Evolutionary conservation across 495 filamentous ascomycete genomes (phyloP), one percentile per base, ranked within the genome.

Genomic region (Chaetomium fimeti): DNA sequence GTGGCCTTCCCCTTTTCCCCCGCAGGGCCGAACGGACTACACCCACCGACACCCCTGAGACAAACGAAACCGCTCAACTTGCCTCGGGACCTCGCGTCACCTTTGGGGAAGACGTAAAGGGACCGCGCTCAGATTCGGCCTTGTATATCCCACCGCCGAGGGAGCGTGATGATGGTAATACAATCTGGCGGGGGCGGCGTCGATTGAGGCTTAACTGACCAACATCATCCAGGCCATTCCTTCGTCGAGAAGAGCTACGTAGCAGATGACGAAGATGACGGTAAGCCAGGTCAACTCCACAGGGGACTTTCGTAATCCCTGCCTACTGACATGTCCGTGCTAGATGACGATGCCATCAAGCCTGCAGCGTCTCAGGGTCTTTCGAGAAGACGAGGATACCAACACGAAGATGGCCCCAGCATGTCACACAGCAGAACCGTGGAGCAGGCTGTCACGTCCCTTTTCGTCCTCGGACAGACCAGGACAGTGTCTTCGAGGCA

Each of bases 291-390:
- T 7, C 29, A 18, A 20, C 24, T 12, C 36, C 29, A 2, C 18
- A 29, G 5, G 2, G 5, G 5, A 8, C 20, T 18, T 25, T 11
- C 3, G 8, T 12, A 13, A 3, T 11, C 13, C 54, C 24, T 24
- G 8, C 32, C 22, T 40, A 2, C 32, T 57, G 29, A 57, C 54
- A 54, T 36, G 16, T 2, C 3, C 29, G 5, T 12, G 28, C 29
- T 8, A 56, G 53, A 56, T 18, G 55, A 40, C 29, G 36, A 42
- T 7, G 56, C 56, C 24, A 58, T 58, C 56, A 58, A 58, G 40
- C 38, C 56, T 2, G 56, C 40, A 2, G 38, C 5, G 3, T 24
- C 38, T 15, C 15, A 40, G 1, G 54, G 54, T 4, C n/a, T 57
- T 7, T 24, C 54, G 5, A 24, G 54, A 20, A 57, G 54, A 25